These are phyloP conservation scores for Amylostereum areolatum DNA, from an alignment of 1,284 basidiomycete genomes.

Conservation along the genomic window DNA sequence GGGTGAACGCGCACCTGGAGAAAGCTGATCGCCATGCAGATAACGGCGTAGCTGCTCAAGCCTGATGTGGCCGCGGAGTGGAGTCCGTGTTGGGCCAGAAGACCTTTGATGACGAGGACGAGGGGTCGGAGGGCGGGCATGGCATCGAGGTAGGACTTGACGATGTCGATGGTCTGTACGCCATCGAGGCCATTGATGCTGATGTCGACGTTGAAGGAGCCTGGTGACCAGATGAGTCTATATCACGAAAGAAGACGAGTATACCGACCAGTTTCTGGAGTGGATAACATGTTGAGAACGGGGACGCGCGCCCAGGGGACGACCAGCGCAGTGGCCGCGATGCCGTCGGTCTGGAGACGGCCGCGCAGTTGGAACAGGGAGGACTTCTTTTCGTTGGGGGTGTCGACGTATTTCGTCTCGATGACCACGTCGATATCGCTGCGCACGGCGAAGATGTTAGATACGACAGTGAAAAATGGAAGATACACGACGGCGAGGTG, in stretches of 20 bases:
- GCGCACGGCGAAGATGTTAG: not conserved
- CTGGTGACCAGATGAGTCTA: constrained; percentile 23
- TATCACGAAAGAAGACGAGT: not conserved
- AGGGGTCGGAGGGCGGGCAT: constrained; percentile 64
- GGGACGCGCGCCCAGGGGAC: constrained; percentile 52
- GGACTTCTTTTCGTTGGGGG: constrained; percentile 15
- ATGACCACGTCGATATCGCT: constrained; percentile 33
- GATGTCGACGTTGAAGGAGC: constrained; percentile 61
- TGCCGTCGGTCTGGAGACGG: constrained; percentile 20
- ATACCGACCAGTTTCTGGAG: constrained; percentile 28
- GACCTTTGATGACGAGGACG: constrained; percentile 66
- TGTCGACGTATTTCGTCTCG: constrained; percentile 13
- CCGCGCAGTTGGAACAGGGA: constrained; percentile 22
- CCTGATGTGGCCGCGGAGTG: constrained; percentile 72
- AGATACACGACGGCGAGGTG: not conserved
- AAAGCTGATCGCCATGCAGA: constrained; percentile 69
- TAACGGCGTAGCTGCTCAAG: constrained; percentile 70
- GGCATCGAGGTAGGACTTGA: constrained; percentile 50
- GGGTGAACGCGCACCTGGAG: constrained; percentile 48
- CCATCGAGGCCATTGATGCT: constrained; percentile 66
- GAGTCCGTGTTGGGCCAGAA: constrained; percentile 59
- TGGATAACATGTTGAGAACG: constrained; percentile 51
- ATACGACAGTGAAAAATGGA: not conserved
- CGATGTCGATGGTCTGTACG: constrained; percentile 49
- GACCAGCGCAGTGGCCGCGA: constrained; percentile 36